These are phyloP conservation scores for Acacia melanoxylon DNA, from an alignment of 306 rosid genomes.

Conservation along the genomic window DNA sequence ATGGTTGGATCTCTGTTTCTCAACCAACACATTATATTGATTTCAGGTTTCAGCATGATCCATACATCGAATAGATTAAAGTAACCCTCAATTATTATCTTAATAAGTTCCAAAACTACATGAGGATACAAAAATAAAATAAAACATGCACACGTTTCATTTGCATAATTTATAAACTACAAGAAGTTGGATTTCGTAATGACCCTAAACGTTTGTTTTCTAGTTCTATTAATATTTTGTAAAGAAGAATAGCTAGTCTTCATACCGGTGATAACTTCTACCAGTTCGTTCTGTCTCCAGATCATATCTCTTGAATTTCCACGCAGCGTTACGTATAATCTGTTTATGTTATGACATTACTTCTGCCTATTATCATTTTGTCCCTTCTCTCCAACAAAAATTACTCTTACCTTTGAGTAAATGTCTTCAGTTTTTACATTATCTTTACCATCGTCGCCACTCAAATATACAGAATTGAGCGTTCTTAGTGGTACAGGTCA, in stretches of 20 bases:
- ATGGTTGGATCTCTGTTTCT: conserved; percentile 23
- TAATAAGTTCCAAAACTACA: background rate
- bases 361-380: background rate
- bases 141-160: background rate
- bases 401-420: background rate
- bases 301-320: background rate
- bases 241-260: background rate
- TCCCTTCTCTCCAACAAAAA: background rate
- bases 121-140: background rate
- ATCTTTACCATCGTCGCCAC: background rate
- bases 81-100: conserved; percentile 14
- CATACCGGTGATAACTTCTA: background rate
- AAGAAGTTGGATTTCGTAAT: background rate
- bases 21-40: conserved; percentile 5
- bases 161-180: conserved; percentile 15
- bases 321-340: background rate
- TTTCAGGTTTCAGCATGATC: conserved; percentile 5
- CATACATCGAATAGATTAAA: conserved; percentile 17
- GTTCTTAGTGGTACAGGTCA: background rate
- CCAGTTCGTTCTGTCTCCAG: background rate
- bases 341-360: background rate
- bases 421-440: background rate
- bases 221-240: background rate
- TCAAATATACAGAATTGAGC: background rate
- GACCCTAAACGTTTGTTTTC: background rate